Percentiles rank a stretch among this genome's conserved stretches.
phyloP scores from a whole-genome alignment of 345 rosid genomes.

The Aquilaria malaccensis region DNA sequence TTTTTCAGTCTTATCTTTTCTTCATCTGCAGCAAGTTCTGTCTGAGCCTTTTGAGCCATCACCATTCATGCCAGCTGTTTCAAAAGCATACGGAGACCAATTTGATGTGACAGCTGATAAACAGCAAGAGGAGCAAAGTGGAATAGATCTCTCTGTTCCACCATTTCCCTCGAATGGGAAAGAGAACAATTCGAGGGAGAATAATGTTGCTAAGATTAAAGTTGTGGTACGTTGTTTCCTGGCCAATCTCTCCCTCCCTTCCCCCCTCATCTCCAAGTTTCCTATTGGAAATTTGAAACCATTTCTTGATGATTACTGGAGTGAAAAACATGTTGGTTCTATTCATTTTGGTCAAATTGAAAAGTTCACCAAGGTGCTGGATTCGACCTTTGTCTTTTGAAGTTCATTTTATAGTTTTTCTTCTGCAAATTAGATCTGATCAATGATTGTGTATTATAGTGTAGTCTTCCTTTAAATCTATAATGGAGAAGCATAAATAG shows the following conservation, averaged over 20 bases:
- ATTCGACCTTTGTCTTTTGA: no score
- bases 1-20: not conserved
- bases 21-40: slow-evolving; percentile 60
- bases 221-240: slow-evolving; percentile 61
- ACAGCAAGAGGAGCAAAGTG: slow-evolving; percentile 41
- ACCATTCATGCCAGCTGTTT: slow-evolving; percentile 59
- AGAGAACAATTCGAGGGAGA: slow-evolving; percentile 58
- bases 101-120: slow-evolving; percentile 34
- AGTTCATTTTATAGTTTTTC: no score
- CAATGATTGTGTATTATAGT: no score
- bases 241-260: not conserved
- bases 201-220: slow-evolving; percentile 75
- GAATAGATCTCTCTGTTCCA: slow-evolving; percentile 40
- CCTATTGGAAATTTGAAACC: no score
- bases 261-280: not conserved
- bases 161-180: slow-evolving; percentile 37
- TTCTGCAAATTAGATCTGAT: no score
- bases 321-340: not conserved
- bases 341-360: no score
- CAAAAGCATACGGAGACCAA: slow-evolving; percentile 56
- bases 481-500: no score
- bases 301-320: no score
- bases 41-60: slow-evolving; percentile 88
- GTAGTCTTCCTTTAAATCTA: no score
- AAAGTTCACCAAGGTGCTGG: no score